Percentiles rank a stretch among this genome's conserved stretches.
Evolutionary conservation across 2,329 filamentous ascomycete genomes (phyloP).

Genomic region (Exophiala bonariae): DNA sequence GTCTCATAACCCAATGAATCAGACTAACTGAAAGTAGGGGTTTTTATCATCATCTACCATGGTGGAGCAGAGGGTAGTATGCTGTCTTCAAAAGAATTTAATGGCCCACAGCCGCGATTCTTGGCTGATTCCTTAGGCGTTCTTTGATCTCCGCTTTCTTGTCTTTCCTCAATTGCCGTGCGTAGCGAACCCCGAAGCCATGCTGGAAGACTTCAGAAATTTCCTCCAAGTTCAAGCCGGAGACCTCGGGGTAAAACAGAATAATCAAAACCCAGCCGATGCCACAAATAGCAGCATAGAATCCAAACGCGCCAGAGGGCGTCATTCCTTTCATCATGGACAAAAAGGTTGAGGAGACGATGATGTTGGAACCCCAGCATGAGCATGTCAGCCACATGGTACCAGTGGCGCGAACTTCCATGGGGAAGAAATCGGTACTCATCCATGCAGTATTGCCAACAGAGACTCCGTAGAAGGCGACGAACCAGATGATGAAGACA

Average conservation of each 20-base stretch:
- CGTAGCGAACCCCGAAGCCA: conserved; percentile 68
- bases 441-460: conserved; percentile 94
- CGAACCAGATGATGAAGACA: conserved; percentile 75
- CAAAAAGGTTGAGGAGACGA: conserved; percentile 82
- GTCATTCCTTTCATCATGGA: conserved; percentile 78
- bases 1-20: too few relatives aligned
- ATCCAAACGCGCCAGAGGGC: conserved; percentile 73
- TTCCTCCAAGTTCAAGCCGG: conserved; percentile 77
- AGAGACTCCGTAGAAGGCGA: conserved; percentile 79
- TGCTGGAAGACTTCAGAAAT: conserved; percentile 68
- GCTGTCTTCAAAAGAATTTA: too few relatives aligned
- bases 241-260: conserved; percentile 81
- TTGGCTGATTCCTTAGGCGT: conserved; percentile 22
- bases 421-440: conserved; percentile 85
- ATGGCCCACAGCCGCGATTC: conserved; percentile 16
- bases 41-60: too few relatives aligned
- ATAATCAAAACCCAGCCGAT: conserved; percentile 68
- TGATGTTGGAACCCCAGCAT: conserved; percentile 86
- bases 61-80: too few relatives aligned
- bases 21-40: too few relatives aligned
- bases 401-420: conserved; percentile 61
- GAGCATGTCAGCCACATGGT: conserved; percentile 67
- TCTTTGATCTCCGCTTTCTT: conserved; percentile 31
- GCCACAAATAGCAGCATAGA: conserved; percentile 72
- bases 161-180: conserved; percentile 32